Base-by-base conservation (phyloP, 2,329 filamentous ascomycete species). In the Trichoderma semiorbis region DNA sequence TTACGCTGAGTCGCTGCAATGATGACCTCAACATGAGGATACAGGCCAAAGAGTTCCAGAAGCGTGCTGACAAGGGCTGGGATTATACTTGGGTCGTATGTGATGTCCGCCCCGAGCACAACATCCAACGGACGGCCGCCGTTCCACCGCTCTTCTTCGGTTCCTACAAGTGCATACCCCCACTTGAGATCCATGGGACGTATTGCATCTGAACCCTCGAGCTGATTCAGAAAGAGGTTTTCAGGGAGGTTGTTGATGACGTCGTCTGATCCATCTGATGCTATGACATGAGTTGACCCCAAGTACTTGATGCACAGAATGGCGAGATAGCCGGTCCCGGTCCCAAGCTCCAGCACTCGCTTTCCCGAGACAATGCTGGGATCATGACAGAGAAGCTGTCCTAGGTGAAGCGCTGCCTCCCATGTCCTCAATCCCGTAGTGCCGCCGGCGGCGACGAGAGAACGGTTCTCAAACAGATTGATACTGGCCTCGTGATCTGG, bases 341-440 rank as follows among this genome's bases (percentile, higher is more conserved):
- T 89, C 4, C 93, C 93, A 1, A 95, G 84, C 78, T 95, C 93
- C 2, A 95, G 83, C 1, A 95, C 81, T 8, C 83, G 85, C 77
- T 89, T 91, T 2, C 83, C 85, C 8, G 76, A 76, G 32, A 93
- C 82, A 24, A 86, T 74, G 2, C 75, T 74, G 1, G 79, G 80
- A 64, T 85, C 80, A n/a, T 77, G 72, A 72, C 88, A 88, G 26
- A 95, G 86, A 76, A 90, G 94, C 58, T 90, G 86, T 1, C 91
- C 91, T 0, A 95, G 84, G 75, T 94, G 91, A 10, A 95, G 82
- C 2, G 92, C 90, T 1, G 93, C 93, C 79, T 95, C 93, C 93
- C 93, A 96, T 0, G 93, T 95, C 39, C 93, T 87, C 28, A 93
- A 85, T 1, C 93, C 93, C 0, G 93, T 95, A 1, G 92, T 94